Conservation (phyloP, 169 alveolate genomes). For the Theileria sp. region DNA sequence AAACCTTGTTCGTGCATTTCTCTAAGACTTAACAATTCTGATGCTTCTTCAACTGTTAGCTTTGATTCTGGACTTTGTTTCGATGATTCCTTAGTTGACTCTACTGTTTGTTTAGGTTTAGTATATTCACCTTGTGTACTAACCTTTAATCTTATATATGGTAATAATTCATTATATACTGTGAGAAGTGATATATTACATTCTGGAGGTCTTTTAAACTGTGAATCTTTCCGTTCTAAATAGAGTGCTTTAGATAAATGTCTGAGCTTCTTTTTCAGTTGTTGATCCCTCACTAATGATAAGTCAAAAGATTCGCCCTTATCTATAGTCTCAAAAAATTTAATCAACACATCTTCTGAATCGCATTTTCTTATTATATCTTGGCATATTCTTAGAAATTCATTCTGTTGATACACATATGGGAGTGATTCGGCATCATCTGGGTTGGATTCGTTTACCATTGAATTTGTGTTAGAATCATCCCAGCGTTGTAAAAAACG, state of each 20-base stretch:
- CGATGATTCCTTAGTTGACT: slow-evolving; percentile 18
- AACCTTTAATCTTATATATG: slow-evolving; percentile 66
- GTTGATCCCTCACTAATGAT: slow-evolving; percentile 42
- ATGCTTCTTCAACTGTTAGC: slow-evolving; percentile 15
- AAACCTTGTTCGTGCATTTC: slow-evolving; percentile 81
- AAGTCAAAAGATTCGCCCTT: slow-evolving; percentile 35
- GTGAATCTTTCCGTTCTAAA: slow-evolving; percentile 52
- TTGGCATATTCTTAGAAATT: slow-evolving; percentile 49
- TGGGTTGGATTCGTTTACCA: neutral
- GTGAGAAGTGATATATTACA: slow-evolving; percentile 67
- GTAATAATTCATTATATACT: slow-evolving; percentile 58
- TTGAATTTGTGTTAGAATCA: neutral
- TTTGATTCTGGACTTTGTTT: slow-evolving; percentile 22
- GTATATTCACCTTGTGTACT: slow-evolving; percentile 62
- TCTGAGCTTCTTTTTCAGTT: slow-evolving; percentile 73
- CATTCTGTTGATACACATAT: slow-evolving; percentile 59
- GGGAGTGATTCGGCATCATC: slow-evolving; percentile 14
- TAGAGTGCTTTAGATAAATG: slow-evolving; percentile 74
- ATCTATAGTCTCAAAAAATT: slow-evolving; percentile 36
- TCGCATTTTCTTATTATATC: slow-evolving; percentile 57
- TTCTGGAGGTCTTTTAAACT: slow-evolving; percentile 69
- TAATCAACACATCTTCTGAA: slow-evolving; percentile 25
- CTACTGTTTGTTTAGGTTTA: slow-evolving; percentile 39
- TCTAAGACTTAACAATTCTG: slow-evolving; percentile 65
- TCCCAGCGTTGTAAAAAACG: slow-evolving; percentile 42